Conservation (phyloP, 2,329 filamentous ascomycete genomes). For the Geosmithia putterillii region DNA sequence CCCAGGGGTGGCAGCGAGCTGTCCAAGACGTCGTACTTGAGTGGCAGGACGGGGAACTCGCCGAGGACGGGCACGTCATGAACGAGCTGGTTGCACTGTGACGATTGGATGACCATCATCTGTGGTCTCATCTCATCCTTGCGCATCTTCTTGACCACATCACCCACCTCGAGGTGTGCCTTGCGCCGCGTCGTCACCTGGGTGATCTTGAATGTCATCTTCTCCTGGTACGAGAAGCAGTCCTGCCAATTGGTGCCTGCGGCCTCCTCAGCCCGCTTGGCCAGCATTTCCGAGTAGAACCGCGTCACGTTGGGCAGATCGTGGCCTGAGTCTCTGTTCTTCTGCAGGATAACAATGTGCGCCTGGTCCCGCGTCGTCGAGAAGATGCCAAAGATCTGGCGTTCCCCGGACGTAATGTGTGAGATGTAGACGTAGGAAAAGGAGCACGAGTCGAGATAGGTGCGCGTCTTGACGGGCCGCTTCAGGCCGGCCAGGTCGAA, state of each 20-base stretch:
- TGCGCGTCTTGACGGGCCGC: slow-evolving; percentile 46
- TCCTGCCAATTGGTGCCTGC: slow-evolving; percentile 63
- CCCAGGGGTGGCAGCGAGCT: slow-evolving; percentile 81
- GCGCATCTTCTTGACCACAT: slow-evolving; percentile 80
- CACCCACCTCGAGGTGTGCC: slow-evolving; percentile 75
- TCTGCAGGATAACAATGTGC: slow-evolving; percentile 79
- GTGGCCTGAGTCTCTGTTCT: slow-evolving; percentile 61
- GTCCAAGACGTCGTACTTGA: slow-evolving; percentile 74
- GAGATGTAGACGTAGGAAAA: slow-evolving; percentile 86
- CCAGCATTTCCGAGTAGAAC: slow-evolving; percentile 69
- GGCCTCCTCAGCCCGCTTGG: slow-evolving; percentile 51
- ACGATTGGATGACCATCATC: slow-evolving; percentile 83
- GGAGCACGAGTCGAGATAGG: slow-evolving; percentile 64
- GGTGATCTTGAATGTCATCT: slow-evolving; percentile 71
- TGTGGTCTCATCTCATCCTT: slow-evolving; percentile 72
- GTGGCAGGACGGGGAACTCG: slow-evolving; percentile 71
- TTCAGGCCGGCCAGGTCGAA: slow-evolving; percentile 76
- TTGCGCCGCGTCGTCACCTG: slow-evolving; percentile 86
- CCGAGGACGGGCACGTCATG: slow-evolving; percentile 76
- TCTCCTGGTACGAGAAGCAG: slow-evolving; percentile 78
- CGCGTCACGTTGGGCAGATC: slow-evolving; percentile 84
- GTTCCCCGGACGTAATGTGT: slow-evolving; percentile 80
- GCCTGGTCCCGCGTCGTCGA: slow-evolving; percentile 72
- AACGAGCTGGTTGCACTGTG: slow-evolving; percentile 65
- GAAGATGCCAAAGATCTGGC: slow-evolving; percentile 88